phyloP scores from a whole-genome alignment of 1,139 yeast species.

The Candida sp. region DNA sequence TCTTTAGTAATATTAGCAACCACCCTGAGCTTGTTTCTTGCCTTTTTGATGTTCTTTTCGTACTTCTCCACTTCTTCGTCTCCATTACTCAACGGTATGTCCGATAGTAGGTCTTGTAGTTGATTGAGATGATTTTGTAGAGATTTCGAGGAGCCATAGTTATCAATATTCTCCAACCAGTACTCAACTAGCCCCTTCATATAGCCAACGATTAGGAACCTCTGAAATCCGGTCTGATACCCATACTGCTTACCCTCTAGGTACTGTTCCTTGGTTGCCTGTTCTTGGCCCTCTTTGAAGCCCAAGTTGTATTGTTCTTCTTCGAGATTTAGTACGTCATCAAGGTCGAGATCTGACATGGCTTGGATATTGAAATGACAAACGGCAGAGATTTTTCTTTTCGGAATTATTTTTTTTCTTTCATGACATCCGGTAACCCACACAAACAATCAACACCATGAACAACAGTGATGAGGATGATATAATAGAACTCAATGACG shows the following conservation, averaged over 20 bases:
- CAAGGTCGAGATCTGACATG: conserved; percentile 34
- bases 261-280: conserved; percentile 43
- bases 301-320: conserved; percentile 68
- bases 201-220: conserved; percentile 68
- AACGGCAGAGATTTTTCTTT: background rate
- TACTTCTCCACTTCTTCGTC: conserved; percentile 52
- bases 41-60: conserved; percentile 46
- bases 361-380: background rate
- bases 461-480: conserved; percentile 17
- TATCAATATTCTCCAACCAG: conserved; percentile 30
- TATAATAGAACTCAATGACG: conserved; percentile 17
- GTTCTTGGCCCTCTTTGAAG: conserved; percentile 54
- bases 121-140: conserved; percentile 29
- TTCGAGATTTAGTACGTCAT: conserved; percentile 56
- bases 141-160: conserved; percentile 16
- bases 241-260: conserved; percentile 82
- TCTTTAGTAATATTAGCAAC: conserved; percentile 42
- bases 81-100: conserved; percentile 39
- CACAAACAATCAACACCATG: background rate
- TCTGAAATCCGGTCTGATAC: conserved; percentile 77
- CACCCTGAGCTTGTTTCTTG: conserved; percentile 58
- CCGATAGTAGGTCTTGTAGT: conserved; percentile 24
- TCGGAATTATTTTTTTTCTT: background rate
- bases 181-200: conserved; percentile 55
- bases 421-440: background rate